These are phyloP conservation scores for Cladosporium colombiae DNA, from an alignment of 2,329 filamentous ascomycete species.

Conservation along the genomic window DNA sequence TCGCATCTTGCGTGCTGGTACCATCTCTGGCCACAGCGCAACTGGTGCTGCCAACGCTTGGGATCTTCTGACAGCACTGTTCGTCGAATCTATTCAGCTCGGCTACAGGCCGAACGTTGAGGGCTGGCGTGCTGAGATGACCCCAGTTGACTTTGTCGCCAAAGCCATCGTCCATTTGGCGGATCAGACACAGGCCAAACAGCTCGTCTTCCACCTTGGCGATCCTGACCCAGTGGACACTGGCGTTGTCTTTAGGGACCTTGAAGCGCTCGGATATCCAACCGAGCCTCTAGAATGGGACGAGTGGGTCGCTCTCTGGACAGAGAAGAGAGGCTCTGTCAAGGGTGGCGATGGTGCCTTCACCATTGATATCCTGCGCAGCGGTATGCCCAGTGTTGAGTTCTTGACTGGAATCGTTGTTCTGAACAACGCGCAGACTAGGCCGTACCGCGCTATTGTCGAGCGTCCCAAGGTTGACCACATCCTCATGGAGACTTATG, in stretches of 20 bases:
- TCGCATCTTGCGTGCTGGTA: conserved; percentile 71
- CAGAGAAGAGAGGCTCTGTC: conserved; percentile 64
- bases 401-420: conserved; percentile 71
- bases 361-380: conserved; percentile 75
- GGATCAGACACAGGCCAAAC: conserved; percentile 62
- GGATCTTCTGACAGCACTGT: conserved; percentile 73
- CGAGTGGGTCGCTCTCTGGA: conserved; percentile 74
- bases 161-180: conserved; percentile 71
- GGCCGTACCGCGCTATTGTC: conserved; percentile 59
- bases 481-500: conserved; percentile 73
- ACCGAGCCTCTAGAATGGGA: conserved; percentile 68
- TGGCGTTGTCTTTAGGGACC: conserved; percentile 62
- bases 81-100: conserved; percentile 75
- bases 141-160: conserved; percentile 78
- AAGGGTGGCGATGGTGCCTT: conserved; percentile 71
- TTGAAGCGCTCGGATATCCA: conserved; percentile 68
- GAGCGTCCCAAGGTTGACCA: conserved; percentile 69
- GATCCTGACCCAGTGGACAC: conserved; percentile 71
- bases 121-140: conserved; percentile 81
- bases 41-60: conserved; percentile 76
- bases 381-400: conserved; percentile 76
- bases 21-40: conserved; percentile 74
- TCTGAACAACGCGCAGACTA: conserved; percentile 69
- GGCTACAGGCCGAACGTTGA: conserved; percentile 70
- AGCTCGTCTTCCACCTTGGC: conserved; percentile 72